Evolutionary conservation across 495 filamentous ascomycete species (phyloP).

Genomic region (Pyrenula massariospora): DNA sequence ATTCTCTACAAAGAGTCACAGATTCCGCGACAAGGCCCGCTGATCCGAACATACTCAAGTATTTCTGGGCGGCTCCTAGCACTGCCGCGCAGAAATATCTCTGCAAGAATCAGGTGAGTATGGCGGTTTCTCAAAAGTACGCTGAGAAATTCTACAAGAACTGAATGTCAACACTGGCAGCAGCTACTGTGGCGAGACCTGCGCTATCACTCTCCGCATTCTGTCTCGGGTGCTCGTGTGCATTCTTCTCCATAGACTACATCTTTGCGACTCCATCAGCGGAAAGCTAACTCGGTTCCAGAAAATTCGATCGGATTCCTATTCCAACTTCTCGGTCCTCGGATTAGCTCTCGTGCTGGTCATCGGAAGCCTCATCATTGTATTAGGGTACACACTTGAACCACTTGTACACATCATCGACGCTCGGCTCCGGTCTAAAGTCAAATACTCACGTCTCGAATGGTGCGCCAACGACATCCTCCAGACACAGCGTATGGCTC

Average conservation of each 20-base stretch:
- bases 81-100: neutral
- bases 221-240: neutral
- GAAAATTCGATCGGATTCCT: conserved; percentile 6
- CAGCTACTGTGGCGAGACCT: neutral
- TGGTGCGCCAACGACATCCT: conserved; percentile 7
- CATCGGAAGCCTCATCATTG: conserved; percentile 6
- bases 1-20: conserved; percentile 1
- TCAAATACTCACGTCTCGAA: conserved; percentile 5
- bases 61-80: neutral
- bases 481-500: conserved; percentile 10
- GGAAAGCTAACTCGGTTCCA: conserved; percentile 1
- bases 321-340: conserved; percentile 8
- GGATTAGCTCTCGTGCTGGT: conserved; percentile 5
- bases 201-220: neutral
- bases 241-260: neutral
- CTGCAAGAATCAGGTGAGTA: neutral
- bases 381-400: conserved; percentile 8
- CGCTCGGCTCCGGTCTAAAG: neutral
- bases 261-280: neutral
- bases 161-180: neutral
- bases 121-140: neutral
- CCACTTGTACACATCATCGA: conserved; percentile 1
- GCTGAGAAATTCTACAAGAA: neutral
- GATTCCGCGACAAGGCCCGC: conserved; percentile 1
- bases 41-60: neutral